Percentiles rank a stretch among this genome's conserved stretches.
phyloP scores from a whole-genome alignment of 2,329 filamentous ascomycete species.

The Zymoseptoria ardabiliae region DNA sequence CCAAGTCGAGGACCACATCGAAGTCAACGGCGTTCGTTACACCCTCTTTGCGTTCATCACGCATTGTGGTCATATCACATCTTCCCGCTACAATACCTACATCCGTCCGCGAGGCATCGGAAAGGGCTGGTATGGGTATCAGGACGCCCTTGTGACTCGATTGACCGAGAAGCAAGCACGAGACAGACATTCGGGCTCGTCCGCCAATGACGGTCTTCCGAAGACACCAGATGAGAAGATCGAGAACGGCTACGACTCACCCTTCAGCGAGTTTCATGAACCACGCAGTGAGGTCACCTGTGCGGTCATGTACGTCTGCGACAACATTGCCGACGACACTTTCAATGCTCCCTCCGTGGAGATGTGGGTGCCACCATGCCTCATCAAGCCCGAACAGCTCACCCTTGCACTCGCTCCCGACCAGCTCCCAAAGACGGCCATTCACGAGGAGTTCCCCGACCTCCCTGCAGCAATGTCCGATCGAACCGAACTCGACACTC shows the following conservation, averaged over 20 bases:
- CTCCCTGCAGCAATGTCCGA: background rate
- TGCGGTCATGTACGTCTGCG: conserved; percentile 21
- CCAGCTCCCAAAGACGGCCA: conserved; percentile 7
- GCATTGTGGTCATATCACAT: conserved; percentile 52
- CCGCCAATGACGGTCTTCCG: conserved; percentile 1
- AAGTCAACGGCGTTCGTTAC: conserved; percentile 43
- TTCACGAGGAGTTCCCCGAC: conserved; percentile 8
- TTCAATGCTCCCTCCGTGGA: conserved; percentile 11
- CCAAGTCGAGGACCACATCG: conserved; percentile 48
- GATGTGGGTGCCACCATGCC: conserved; percentile 6
- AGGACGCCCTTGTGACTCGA: conserved; percentile 45
- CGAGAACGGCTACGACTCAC: conserved; percentile 16
- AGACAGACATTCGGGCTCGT: conserved; percentile 31
- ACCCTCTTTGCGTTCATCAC: conserved; percentile 54
- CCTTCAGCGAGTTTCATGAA: conserved; percentile 13
- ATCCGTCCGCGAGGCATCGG: conserved; percentile 50
- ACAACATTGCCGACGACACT: conserved; percentile 12
- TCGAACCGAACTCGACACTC: background rate
- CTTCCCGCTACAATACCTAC: conserved; percentile 53
- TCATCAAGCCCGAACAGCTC: background rate
- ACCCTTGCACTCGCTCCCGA: background rate
- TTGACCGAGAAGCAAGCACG: conserved; percentile 49
- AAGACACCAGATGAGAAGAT: background rate
- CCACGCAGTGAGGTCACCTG: conserved; percentile 18
- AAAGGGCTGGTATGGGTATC: conserved; percentile 53